A percentile compares a stretch with the other conserved stretches of the same genome.
Evolutionary conservation across 2,329 filamentous ascomycete genomes (phyloP).

Genomic region (Teratosphaeria viscida): DNA sequence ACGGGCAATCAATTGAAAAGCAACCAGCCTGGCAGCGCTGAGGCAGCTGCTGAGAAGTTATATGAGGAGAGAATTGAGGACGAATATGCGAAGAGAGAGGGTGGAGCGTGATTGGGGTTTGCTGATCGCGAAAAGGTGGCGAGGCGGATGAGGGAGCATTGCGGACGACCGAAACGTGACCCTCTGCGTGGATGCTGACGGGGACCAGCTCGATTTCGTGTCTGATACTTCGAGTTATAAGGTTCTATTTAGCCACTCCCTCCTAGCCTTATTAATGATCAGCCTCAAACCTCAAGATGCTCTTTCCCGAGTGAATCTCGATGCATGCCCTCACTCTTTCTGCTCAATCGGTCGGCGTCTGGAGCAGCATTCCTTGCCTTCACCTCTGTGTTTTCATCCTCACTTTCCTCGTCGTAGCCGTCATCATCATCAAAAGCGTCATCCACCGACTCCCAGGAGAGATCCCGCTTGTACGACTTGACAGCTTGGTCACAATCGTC

Average conservation of each 20-base stretch:
- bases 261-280: background rate
- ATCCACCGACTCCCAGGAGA: background rate
- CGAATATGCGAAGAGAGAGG: slow-evolving; percentile 35
- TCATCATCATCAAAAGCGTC: background rate
- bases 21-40: slow-evolving; percentile 22
- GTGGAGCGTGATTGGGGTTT: slow-evolving; percentile 24
- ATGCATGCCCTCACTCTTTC: background rate
- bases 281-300: background rate
- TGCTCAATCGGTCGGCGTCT: background rate
- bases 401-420: background rate
- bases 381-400: background rate
- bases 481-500: background rate
- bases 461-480: background rate
- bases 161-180: too few relatives aligned
- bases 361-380: background rate
- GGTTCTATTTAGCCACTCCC: background rate
- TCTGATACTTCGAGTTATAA: too few relatives aligned
- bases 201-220: too few relatives aligned
- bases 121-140: too few relatives aligned
- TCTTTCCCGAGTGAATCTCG: background rate
- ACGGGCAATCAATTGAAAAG: slow-evolving; percentile 12
- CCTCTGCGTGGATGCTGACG: too few relatives aligned
- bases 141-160: too few relatives aligned
- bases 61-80: slow-evolving; percentile 34
- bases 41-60: slow-evolving; percentile 24